phyloP scores from a whole-genome alignment of 169 alveolate species.

The Perkinsus chesapeaki region DNA sequence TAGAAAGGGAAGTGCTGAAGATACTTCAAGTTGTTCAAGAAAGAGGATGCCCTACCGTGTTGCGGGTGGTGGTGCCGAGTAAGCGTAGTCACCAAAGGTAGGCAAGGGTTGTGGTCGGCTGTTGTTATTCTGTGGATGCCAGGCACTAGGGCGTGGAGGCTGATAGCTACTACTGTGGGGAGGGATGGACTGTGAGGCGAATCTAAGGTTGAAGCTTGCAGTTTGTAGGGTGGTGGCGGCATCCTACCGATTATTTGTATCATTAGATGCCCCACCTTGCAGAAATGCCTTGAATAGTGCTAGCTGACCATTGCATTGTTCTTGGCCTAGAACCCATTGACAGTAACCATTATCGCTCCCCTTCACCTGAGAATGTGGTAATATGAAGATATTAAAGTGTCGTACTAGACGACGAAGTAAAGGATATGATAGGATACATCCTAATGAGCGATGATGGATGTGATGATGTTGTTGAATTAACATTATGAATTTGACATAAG shows the following conservation, averaged over 20 bases:
- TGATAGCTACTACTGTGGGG: background rate
- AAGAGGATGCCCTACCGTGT: background rate
- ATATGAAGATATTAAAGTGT: background rate
- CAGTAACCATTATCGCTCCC: background rate
- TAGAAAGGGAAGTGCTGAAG: background rate
- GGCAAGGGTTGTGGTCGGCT: background rate
- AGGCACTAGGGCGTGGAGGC: background rate
- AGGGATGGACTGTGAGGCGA: background rate
- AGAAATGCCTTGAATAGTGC: background rate
- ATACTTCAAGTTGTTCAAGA: background rate
- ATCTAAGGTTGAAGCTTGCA: background rate
- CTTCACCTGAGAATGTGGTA: background rate
- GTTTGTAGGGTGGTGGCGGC: background rate
- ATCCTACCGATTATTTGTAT: background rate
- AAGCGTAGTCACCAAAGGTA: background rate
- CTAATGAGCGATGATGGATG: no score
- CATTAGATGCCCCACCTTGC: background rate
- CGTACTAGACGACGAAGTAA: no score
- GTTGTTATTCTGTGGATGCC: background rate
- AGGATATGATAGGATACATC: no score
- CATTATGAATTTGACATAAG: constrained; percentile 46
- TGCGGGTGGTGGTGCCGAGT: background rate
- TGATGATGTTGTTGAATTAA: constrained; percentile 43
- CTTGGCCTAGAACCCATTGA: background rate
- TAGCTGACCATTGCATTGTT: background rate